Evolutionary conservation across 106 monocot species (phyloP).

Genomic region (Triglochin maritima): DNA sequence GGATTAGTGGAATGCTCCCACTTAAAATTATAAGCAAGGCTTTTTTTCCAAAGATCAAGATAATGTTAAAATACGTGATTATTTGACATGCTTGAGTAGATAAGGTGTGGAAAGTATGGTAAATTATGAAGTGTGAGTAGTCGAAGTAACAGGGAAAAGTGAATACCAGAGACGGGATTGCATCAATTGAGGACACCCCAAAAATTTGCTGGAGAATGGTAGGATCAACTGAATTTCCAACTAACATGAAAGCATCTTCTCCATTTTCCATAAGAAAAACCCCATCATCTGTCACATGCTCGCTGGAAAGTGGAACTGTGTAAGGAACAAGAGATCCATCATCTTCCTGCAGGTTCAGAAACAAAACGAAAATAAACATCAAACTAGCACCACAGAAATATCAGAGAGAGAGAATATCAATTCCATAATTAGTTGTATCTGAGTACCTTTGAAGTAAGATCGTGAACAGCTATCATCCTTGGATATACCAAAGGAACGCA

Average conservation of each 20-base stretch:
- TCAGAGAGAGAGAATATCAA: background rate
- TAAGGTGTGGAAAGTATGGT: background rate
- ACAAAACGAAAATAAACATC: background rate
- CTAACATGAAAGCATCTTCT: constrained; percentile 85
- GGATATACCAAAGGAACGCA: constrained; percentile 89
- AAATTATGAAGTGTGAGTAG: too few relatives aligned
- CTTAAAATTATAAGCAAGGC: background rate
- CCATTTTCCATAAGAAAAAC: constrained; percentile 97
- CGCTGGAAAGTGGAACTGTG: constrained; percentile 71
- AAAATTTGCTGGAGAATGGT: constrained; percentile 71
- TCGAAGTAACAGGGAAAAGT: too few relatives aligned
- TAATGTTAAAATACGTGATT: background rate
- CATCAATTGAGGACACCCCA: constrained; percentile 61
- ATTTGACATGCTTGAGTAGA: background rate
- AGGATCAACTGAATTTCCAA: constrained; percentile 56
- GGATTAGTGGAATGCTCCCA: too few relatives aligned
- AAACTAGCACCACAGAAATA: background rate
- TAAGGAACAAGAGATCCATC: constrained; percentile 43
- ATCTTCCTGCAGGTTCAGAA: constrained; percentile 38
- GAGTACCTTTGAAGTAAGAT: constrained; percentile 58
- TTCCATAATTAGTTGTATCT: background rate
- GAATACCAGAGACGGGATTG: constrained; percentile 57
- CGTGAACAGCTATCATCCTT: constrained; percentile 80
- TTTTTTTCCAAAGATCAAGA: constrained; percentile 7
- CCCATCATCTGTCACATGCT: constrained; percentile 80